A percentile compares a stretch with the other conserved stretches of the same genome.
Conservation (phyloP, 768 basidiomycete genomes). For the Calocybe indica region DNA sequence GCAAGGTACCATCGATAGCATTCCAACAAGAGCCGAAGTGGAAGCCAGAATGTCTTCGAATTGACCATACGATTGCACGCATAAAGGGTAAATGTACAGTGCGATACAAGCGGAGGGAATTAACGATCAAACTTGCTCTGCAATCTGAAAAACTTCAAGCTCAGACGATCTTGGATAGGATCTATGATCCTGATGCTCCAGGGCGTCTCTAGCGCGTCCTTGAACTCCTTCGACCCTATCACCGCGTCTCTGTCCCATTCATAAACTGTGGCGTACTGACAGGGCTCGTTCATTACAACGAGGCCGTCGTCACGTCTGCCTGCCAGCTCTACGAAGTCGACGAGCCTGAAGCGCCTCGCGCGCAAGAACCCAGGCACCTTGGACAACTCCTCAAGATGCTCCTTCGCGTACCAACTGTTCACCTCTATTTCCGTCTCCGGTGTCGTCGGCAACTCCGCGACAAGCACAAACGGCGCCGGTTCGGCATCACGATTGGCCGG, state of each 20-base stretch:
- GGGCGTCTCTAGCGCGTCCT: conserved; percentile 5
- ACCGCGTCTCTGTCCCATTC: conserved; percentile 9
- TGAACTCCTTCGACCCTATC: conserved; percentile 3
- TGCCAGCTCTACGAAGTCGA: conserved; percentile 7
- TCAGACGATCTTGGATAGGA: no score
- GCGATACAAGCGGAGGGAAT: no score
- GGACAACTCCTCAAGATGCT: conserved; percentile 19
- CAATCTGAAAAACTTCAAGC: no score
- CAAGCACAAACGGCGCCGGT: conserved; percentile 13
- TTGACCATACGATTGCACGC: no score
- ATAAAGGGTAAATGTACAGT: no score
- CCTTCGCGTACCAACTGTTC: conserved; percentile 24
- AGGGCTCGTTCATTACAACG: not conserved
- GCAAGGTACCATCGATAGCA: conserved; percentile 51
- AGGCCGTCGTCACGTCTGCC: conserved; percentile 6
- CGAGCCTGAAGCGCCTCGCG: conserved; percentile 19
- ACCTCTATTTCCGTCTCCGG: conserved; percentile 18
- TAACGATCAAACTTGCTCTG: no score
- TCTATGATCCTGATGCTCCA: conserved; percentile 5
- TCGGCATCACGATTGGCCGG: conserved; percentile 1
- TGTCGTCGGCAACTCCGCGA: conserved; percentile 7
- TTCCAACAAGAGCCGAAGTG: conserved; percentile 38
- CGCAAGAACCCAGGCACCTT: conserved; percentile 26
- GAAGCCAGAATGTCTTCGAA: conserved; percentile 18
- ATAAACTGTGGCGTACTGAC: conserved; percentile 8